These are phyloP conservation scores for Cercophora newfieldiana DNA, from an alignment of 495 filamentous ascomycete genomes.

Conservation along the genomic window DNA sequence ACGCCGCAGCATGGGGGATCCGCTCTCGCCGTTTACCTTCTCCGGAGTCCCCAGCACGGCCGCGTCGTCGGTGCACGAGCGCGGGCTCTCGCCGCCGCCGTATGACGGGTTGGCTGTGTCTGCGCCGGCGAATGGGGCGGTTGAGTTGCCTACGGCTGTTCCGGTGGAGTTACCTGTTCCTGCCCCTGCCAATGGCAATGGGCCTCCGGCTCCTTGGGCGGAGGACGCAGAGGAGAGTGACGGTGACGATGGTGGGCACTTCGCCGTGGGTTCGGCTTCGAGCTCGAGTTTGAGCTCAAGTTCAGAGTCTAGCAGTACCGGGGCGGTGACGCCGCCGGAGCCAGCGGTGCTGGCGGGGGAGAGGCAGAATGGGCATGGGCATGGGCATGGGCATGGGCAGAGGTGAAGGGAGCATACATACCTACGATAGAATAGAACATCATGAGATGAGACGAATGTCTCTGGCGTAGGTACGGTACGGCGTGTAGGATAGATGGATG, in stretches of 20 bases:
- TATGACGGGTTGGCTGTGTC: background rate
- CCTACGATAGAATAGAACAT: too few relatives aligned
- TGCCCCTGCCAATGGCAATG: background rate
- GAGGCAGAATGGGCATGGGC: too few relatives aligned
- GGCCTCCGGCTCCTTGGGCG: background rate
- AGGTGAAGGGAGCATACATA: background rate
- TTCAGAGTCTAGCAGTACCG: background rate
- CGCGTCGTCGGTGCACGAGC: background rate
- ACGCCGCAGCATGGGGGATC: background rate
- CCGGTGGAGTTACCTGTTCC: background rate
- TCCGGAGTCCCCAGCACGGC: background rate
- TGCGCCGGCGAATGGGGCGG: background rate
- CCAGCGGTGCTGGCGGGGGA: background rate
- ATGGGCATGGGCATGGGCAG: background rate
- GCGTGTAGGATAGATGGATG: too few relatives aligned
- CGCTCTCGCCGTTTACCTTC: constrained; percentile 1
- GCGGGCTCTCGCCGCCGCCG: background rate
- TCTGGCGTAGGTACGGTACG: too few relatives aligned
- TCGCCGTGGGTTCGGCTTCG: background rate
- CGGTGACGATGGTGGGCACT: background rate
- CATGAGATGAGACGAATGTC: too few relatives aligned
- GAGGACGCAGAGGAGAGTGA: background rate
- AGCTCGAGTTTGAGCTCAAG: background rate
- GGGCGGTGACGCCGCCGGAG: background rate
- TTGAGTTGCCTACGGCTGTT: background rate